phyloP scores from a whole-genome alignment of 345 rosid genomes.

The Combretum micranthum region DNA sequence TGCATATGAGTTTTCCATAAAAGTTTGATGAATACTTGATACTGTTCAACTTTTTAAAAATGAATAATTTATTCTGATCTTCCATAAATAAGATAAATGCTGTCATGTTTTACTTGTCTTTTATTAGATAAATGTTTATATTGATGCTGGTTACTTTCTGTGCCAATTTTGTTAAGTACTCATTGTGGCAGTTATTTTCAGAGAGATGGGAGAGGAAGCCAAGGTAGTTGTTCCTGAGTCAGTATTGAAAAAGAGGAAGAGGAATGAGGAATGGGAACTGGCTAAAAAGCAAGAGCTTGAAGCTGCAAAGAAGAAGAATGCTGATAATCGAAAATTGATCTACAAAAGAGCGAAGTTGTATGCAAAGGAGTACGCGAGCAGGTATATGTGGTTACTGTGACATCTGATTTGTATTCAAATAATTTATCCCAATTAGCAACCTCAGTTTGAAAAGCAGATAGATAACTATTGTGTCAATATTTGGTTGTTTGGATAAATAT shows the following conservation, averaged over 20 bases:
- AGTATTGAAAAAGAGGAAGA: conserved; percentile 66
- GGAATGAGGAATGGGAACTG: conserved; percentile 53
- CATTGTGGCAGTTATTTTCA: no score
- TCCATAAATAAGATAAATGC: no score
- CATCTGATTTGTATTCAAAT: no score
- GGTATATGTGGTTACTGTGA: conserved; percentile 16
- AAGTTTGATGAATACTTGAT: no score
- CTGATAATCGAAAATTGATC: conserved; percentile 44
- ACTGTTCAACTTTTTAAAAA: no score
- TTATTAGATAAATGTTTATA: no score
- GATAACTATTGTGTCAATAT: background rate
- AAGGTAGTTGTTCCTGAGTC: conserved; percentile 54
- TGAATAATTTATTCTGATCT: no score
- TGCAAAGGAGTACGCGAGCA: conserved; percentile 40
- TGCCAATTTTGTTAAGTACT: no score
- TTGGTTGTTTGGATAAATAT: background rate
- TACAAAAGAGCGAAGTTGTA: conserved; percentile 45
- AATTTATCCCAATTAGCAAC: background rate
- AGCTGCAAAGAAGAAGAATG: conserved; percentile 30
- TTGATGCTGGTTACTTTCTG: no score
- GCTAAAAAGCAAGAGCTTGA: conserved; percentile 37
- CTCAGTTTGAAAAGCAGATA: background rate
- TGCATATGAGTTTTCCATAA: no score
- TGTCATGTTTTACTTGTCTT: no score
- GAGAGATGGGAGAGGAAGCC: conserved; percentile 43